Percentiles rank a stretch among this genome's conserved stretches.
phyloP scores from a whole-genome alignment of 192 early-diverging fungal species.

The Coemansia biformis region DNA sequence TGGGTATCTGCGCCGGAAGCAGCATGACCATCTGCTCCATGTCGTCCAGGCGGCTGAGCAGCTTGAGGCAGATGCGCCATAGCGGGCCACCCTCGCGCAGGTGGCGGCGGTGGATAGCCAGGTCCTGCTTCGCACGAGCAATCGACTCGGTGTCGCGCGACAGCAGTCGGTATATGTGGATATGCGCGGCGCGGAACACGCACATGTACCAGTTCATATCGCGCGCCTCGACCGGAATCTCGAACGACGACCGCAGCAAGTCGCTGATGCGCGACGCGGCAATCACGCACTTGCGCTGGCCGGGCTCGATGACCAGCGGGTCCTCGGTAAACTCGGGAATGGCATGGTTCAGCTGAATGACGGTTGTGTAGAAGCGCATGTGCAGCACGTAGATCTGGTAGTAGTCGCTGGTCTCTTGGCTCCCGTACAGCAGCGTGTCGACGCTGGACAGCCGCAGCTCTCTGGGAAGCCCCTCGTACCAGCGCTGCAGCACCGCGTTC shows the following conservation, averaged over 20 bases:
- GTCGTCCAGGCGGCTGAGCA: constrained; percentile 45
- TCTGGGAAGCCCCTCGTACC: constrained; percentile 50
- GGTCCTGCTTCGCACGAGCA: constrained; percentile 45
- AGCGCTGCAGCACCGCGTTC: constrained; percentile 45
- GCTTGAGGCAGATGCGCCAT: constrained; percentile 50
- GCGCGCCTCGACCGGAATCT: constrained; percentile 39
- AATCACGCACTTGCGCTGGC: constrained; percentile 50
- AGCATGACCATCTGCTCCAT: constrained; percentile 54
- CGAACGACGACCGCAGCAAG: constrained; percentile 42
- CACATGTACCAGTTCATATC: constrained; percentile 54
- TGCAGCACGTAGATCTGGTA: constrained; percentile 40
- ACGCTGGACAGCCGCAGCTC: constrained; percentile 43
- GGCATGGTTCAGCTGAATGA: constrained; percentile 50
- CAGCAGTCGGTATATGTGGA: constrained; percentile 44
- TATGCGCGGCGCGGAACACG: constrained; percentile 46
- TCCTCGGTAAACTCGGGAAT: constrained; percentile 50
- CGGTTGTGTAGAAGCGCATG: constrained; percentile 43
- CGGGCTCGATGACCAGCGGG: constrained; percentile 32
- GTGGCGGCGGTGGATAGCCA: constrained; percentile 46
- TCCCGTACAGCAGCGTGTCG: constrained; percentile 33
- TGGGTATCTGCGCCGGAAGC: constrained; percentile 45
- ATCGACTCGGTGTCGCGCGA: constrained; percentile 41
- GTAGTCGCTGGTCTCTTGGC: constrained; percentile 32
- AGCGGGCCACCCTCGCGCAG: constrained; percentile 43
- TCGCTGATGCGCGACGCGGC: constrained; percentile 47